Evolutionary conservation across 257 asterid genomes (phyloP).

Genomic region (Eucommia ulmoides): DNA sequence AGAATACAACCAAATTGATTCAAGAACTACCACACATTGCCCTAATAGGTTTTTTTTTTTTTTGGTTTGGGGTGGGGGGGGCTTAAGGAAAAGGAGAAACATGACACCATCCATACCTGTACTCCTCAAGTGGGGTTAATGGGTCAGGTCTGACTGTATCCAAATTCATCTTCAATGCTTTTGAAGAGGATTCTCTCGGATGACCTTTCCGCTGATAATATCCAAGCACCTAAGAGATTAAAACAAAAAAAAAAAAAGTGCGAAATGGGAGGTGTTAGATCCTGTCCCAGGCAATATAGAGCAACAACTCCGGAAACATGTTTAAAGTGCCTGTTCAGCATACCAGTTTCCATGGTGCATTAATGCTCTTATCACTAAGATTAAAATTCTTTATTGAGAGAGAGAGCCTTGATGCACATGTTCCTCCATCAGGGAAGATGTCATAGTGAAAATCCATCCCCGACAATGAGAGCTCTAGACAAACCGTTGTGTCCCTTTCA

Average conservation of each 20-base stretch:
- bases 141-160: constrained; percentile 93
- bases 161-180: constrained; percentile 66
- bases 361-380: constrained; percentile 53
- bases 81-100: constrained; percentile 2
- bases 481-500: constrained; percentile 46
- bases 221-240: constrained; percentile 52
- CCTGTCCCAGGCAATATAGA: neutral
- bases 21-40: neutral
- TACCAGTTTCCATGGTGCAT: constrained; percentile 99
- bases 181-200: constrained; percentile 64
- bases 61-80: too few species aligned
- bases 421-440: constrained; percentile 63
- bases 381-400: constrained; percentile 51
- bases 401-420: constrained; percentile 46
- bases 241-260: constrained; percentile 6
- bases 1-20: too few species aligned
- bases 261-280: too few species aligned
- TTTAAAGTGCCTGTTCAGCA: too few species aligned
- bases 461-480: constrained; percentile 59
- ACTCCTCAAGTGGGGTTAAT: constrained; percentile 72
- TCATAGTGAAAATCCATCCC: constrained; percentile 60
- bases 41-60: neutral
- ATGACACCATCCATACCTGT: constrained; percentile 34
- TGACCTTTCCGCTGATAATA: constrained; percentile 62
- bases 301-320: too few species aligned